Base-by-base conservation (phyloP, 805 yeast species). In the Sungouiozyma intestinalis region DNA sequence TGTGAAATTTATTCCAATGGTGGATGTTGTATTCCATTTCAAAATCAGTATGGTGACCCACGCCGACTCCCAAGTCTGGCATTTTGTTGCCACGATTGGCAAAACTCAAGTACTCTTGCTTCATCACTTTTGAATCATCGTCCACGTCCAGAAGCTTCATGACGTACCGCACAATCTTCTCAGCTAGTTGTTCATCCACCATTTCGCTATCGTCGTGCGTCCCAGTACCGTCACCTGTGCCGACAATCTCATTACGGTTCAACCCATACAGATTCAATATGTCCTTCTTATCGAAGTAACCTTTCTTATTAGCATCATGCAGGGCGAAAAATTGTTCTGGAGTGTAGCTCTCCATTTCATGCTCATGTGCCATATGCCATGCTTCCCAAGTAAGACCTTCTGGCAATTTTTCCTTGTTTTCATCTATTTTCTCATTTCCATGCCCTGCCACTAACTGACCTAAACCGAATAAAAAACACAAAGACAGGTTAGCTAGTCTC, bases 351-450 rank as follows among this genome's bases (percentile, higher is more conserved):
- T 83, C 87, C 45, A 85, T 49, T 15, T 77, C 82, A 64, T 90
- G 97, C 64, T 90, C 97, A 50, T 77, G 79, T 51, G 74, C 69
- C 97, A 90, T 88, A 61, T 90, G 97, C 84, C 88, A 82, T 51
- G 74, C 73, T 53, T 81, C 85, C 94, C 94, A 85, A 15, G 75
- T 62, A 32, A 76, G 52, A 0, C 74, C 77, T 9, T 62, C 63
- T 2, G 86, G 86, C 20, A 68, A 68, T 29, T 48, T 43, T 44
- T 73, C 75, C 7, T 24, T 45, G 38, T 60, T 65, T 17, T 55
- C 50, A 42, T 62, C 60, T 3, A 58, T 49, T 8, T 52, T 48
- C 11, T 24, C 29, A 24, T 24, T 24, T 6, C 29, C 29, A 24
- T 24, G 29, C 9, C 29, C 29, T 11, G 11, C 9, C 29, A 24